These are phyloP conservation scores for Botrytis cinerea DNA, from an alignment of 2,329 filamentous ascomycete genomes.

Conservation along the genomic window DNA sequence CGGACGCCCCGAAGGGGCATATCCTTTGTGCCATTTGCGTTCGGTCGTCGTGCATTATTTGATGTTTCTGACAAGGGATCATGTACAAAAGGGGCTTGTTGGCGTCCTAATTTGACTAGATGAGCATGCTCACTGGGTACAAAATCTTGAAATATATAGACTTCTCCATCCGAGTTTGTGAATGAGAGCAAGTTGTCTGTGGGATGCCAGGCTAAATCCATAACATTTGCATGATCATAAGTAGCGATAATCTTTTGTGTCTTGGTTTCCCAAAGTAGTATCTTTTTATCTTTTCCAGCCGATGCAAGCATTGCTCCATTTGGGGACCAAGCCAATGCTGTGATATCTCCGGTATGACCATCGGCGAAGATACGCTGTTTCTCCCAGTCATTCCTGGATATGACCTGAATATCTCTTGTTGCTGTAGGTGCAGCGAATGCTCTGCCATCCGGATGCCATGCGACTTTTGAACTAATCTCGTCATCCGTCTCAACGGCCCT, in stretches of 20 bases:
- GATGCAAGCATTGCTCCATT: constrained; percentile 86
- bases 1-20: constrained; percentile 54
- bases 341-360: constrained; percentile 82
- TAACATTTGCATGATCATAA: constrained; percentile 79
- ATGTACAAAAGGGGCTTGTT: constrained; percentile 84
- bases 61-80: constrained; percentile 72
- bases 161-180: constrained; percentile 87
- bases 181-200: constrained; percentile 86
- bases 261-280: constrained; percentile 86
- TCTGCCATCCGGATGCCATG: constrained; percentile 93
- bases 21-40: constrained; percentile 55
- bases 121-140: constrained; percentile 59
- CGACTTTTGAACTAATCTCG: constrained; percentile 71
- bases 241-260: constrained; percentile 79
- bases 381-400: constrained; percentile 89
- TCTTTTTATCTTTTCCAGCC: constrained; percentile 66
- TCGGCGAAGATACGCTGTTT: constrained; percentile 77
- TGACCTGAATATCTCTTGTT: constrained; percentile 78
- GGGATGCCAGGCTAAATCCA: constrained; percentile 89
- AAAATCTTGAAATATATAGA: constrained; percentile 83
- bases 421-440: constrained; percentile 85
- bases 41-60: constrained; percentile 61
- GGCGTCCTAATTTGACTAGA: constrained; percentile 58
- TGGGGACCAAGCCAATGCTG: constrained; percentile 86
- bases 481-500: constrained; percentile 74